phyloP scores from a whole-genome alignment of 75 land plant genomes.

The Pinus taeda region DNA sequence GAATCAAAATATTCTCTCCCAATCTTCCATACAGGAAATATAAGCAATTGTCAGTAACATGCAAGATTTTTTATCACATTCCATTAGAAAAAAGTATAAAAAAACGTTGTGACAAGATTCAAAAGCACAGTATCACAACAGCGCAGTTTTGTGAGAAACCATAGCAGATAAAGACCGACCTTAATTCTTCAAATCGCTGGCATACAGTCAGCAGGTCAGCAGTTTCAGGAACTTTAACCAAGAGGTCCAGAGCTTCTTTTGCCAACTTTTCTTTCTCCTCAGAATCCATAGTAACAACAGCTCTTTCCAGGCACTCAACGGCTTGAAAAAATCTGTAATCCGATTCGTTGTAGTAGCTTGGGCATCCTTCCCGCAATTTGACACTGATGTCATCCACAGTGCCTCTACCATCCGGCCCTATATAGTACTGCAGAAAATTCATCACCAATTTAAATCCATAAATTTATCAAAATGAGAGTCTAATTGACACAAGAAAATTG shows the following conservation, averaged over 20 bases:
- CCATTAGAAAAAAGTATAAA: neutral
- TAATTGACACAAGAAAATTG: neutral
- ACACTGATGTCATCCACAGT: constrained; percentile 96
- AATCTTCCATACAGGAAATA: too few relatives aligned
- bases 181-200: constrained; percentile 92
- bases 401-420: constrained; percentile 92
- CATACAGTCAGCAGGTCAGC: constrained; percentile 88
- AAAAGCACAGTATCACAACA: constrained; percentile 3
- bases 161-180: constrained; percentile 35
- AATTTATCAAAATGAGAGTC: neutral
- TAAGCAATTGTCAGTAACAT: neutral
- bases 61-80: neutral
- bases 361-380: constrained; percentile 89
- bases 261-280: constrained; percentile 77
- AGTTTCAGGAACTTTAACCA: constrained; percentile 85
- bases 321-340: constrained; percentile 92
- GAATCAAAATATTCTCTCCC: neutral
- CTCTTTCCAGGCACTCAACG: constrained; percentile 87
- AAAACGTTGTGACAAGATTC: neutral
- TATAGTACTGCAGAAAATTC: constrained; percentile 67
- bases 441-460: neutral
- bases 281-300: constrained; percentile 53
- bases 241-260: constrained; percentile 72
- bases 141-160: neutral
- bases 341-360: constrained; percentile 95